Percentiles rank a stretch among this genome's conserved stretches.
These are phyloP conservation scores for Exserohilum rostratum DNA, from an alignment of 2,329 filamentous ascomycete species.

Conservation along the genomic window DNA sequence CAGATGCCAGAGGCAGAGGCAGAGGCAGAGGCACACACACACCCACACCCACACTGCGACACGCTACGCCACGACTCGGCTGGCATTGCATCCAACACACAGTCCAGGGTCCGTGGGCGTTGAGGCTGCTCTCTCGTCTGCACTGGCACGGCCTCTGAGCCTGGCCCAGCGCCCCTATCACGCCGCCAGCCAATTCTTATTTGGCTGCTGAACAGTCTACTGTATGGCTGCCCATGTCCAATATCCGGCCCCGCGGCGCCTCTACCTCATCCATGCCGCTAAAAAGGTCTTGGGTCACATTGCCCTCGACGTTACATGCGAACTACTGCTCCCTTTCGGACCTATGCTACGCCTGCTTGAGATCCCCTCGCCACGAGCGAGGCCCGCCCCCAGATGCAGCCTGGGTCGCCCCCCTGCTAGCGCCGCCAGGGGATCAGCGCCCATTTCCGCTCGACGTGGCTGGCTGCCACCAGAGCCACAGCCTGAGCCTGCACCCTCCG, in stretches of 20 bases:
- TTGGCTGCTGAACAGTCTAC: too few relatives aligned
- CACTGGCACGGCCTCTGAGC: not conserved
- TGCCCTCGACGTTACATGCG: conserved; percentile 19
- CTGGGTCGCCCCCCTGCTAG: not conserved
- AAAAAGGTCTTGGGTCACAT: conserved; percentile 23
- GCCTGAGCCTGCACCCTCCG: conserved; percentile 10
- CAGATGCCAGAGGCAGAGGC: too few relatives aligned
- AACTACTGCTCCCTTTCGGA: conserved; percentile 17
- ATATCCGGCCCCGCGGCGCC: conserved; percentile 17
- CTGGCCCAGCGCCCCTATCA: not conserved
- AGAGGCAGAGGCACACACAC: too few relatives aligned
- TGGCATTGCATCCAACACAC: too few relatives aligned
- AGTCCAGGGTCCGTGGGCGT: not conserved
- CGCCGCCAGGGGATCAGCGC: conserved; percentile 6
- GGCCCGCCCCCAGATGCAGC: conserved; percentile 9
- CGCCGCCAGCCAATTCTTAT: too few relatives aligned
- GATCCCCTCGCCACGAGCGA: conserved; percentile 4
- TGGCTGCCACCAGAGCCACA: conserved; percentile 21
- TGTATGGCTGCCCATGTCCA: conserved; percentile 16
- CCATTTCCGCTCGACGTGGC: conserved; percentile 22
- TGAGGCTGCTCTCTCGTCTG: not conserved
- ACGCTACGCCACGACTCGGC: not conserved
- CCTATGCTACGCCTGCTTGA: conserved; percentile 11
- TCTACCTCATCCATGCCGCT: conserved; percentile 15
- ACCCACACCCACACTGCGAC: conserved; percentile 5